These are phyloP conservation scores for Paraphoma sp. DNA, from an alignment of 2,329 filamentous ascomycete species.

Conservation along the genomic window DNA sequence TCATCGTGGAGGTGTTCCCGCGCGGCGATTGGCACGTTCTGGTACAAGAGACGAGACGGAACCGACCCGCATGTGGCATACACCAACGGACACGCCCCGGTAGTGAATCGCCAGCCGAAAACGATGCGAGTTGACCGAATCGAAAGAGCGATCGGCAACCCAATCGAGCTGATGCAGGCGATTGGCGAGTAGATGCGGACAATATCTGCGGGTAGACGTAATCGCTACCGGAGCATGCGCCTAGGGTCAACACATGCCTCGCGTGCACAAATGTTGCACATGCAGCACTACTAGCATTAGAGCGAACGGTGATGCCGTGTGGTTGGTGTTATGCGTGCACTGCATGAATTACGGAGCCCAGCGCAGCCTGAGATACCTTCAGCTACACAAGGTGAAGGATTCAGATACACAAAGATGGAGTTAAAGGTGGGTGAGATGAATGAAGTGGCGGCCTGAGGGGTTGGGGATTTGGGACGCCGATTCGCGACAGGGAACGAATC, in stretches of 20 bases:
- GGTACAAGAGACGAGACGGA: background rate
- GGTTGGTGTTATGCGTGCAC: background rate
- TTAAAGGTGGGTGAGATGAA: background rate
- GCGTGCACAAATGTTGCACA: slow-evolving; percentile 1
- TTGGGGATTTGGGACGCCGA: slow-evolving; percentile 6
- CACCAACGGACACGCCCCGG: background rate
- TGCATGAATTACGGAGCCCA: background rate
- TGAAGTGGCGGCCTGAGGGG: background rate
- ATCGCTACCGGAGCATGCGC: background rate
- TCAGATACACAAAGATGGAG: background rate
- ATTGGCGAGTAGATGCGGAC: slow-evolving; percentile 7
- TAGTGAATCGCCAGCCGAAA: background rate
- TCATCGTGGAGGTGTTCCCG: background rate
- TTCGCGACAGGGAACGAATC: slow-evolving; percentile 8
- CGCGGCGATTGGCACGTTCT: background rate
- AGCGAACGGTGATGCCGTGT: background rate
- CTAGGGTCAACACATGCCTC: background rate
- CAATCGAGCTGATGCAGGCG: slow-evolving; percentile 4
- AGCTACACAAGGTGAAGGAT: background rate
- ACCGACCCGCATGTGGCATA: background rate
- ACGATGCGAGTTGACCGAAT: background rate
- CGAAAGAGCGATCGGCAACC: slow-evolving; percentile 10
- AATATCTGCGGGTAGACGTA: slow-evolving; percentile 4
- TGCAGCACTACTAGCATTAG: background rate
- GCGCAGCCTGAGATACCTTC: background rate